These are phyloP conservation scores for Xylariaceae sp. DNA, from an alignment of 2,329 filamentous ascomycete genomes.

Conservation along the genomic window DNA sequence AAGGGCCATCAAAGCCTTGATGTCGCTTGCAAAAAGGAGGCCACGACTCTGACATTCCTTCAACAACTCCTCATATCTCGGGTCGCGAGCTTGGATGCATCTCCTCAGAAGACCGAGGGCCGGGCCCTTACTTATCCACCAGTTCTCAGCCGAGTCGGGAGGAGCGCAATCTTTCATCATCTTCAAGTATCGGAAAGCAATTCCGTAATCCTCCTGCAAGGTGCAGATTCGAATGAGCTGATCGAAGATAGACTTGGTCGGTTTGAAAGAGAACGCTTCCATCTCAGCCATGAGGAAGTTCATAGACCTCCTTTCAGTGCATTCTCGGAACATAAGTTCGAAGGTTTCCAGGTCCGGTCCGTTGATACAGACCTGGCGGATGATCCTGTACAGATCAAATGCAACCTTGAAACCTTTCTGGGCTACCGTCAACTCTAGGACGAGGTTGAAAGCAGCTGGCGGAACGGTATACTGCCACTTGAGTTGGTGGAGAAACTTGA, in stretches of 20 bases:
- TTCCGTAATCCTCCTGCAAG: slow-evolving; percentile 32
- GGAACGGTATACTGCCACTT: slow-evolving; percentile 36
- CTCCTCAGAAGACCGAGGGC: slow-evolving; percentile 33
- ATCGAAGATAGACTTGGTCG: slow-evolving; percentile 30
- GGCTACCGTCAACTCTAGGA: slow-evolving; percentile 34
- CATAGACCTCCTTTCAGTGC: slow-evolving; percentile 28
- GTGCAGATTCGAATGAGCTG: slow-evolving; percentile 33
- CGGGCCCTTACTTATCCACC: slow-evolving; percentile 33
- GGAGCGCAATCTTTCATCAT: slow-evolving; percentile 22
- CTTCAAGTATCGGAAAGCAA: slow-evolving; percentile 32
- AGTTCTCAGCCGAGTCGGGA: slow-evolving; percentile 15
- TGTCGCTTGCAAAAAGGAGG: slow-evolving; percentile 26
- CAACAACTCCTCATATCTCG: slow-evolving; percentile 32
- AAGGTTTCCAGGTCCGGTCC: slow-evolving; percentile 36
- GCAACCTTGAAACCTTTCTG: slow-evolving; percentile 27
- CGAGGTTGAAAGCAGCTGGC: slow-evolving; percentile 37
- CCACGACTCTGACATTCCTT: slow-evolving; percentile 29
- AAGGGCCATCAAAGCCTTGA: slow-evolving; percentile 21
- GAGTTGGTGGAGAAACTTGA: slow-evolving; percentile 53
- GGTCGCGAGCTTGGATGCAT: slow-evolving; percentile 33
- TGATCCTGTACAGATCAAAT: slow-evolving; percentile 35
- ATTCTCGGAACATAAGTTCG: slow-evolving; percentile 31
- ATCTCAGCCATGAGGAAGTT: slow-evolving; percentile 37
- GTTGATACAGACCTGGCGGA: slow-evolving; percentile 33
- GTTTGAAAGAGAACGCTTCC: slow-evolving; percentile 32